Percentiles rank a stretch among this genome's conserved stretches.
Evolutionary conservation across 2,329 filamentous ascomycete species (phyloP).

Genomic region (Diaporthe citri): DNA sequence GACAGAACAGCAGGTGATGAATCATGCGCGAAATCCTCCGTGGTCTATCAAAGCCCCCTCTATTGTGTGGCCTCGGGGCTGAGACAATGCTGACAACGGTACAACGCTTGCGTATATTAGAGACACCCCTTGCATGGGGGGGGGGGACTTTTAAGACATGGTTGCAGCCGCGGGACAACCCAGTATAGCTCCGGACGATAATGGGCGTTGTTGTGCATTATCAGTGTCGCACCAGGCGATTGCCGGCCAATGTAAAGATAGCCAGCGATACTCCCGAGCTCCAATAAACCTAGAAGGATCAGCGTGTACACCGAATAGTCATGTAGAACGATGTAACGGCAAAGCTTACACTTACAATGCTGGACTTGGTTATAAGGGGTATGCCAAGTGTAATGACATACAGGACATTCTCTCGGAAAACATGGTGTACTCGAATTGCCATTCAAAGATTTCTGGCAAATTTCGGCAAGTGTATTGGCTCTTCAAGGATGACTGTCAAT

Average conservation of each 20-base stretch:
- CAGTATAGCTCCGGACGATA: not conserved
- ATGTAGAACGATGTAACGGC: slow-evolving; percentile 1
- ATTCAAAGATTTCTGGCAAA: no score
- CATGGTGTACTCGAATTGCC: no score
- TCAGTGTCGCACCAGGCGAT: not conserved
- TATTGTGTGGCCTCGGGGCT: not conserved
- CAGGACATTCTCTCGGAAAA: no score
- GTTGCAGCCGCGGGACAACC: not conserved
- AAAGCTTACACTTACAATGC: not conserved
- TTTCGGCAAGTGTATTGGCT: no score
- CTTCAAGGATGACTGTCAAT: no score
- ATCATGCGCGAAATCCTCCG: not conserved
- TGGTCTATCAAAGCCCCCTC: not conserved
- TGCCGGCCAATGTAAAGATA: not conserved
- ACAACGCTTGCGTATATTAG: not conserved
- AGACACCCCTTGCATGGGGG: not conserved
- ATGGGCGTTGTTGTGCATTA: not conserved
- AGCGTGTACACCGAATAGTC: not conserved
- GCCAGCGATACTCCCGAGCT: not conserved
- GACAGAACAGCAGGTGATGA: no score
- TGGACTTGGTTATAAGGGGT: no score
- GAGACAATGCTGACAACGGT: slow-evolving; percentile 8
- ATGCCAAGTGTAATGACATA: no score
- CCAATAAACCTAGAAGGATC: not conserved
- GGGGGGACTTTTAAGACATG: slow-evolving; percentile 1